These are phyloP conservation scores for Candida sonorensis DNA, from an alignment of 805 yeast genomes.

Conservation along the genomic window DNA sequence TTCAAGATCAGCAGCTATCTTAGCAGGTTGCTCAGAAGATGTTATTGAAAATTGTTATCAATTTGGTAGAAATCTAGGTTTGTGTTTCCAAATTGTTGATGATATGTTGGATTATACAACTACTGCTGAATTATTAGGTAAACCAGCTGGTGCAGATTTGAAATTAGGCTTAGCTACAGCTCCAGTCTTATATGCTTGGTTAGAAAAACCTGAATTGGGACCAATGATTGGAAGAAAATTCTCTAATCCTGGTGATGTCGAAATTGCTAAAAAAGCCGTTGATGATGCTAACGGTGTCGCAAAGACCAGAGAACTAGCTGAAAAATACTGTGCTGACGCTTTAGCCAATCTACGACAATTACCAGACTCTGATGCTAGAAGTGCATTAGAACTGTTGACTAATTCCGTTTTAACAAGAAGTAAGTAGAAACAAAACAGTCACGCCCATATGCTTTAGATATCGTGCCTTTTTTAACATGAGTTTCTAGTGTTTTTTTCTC, in stretches of 20 bases:
- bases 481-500: no score
- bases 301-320: slow-evolving; percentile 71
- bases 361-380: slow-evolving; percentile 85
- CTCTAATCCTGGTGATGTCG: slow-evolving; percentile 74
- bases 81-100: slow-evolving; percentile 94
- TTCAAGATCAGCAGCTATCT: slow-evolving; percentile 85
- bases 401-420: slow-evolving; percentile 76
- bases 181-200: slow-evolving; percentile 94
- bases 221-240: slow-evolving; percentile 80
- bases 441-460: no score
- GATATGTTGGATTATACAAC: slow-evolving; percentile 93
- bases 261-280: slow-evolving; percentile 72
- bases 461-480: no score
- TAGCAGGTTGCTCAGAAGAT: slow-evolving; percentile 72
- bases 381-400: slow-evolving; percentile 81
- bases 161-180: slow-evolving; percentile 95
- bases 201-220: slow-evolving; percentile 76
- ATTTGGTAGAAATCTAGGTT: slow-evolving; percentile 88
- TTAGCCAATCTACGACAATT: slow-evolving; percentile 60
- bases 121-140: slow-evolving; percentile 79
- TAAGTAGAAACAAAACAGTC: no score
- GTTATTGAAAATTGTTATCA: slow-evolving; percentile 83
- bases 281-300: slow-evolving; percentile 64
- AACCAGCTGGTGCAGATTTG: slow-evolving; percentile 94
- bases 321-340: slow-evolving; percentile 71